These are phyloP conservation scores for Boletus coccyginus DNA, from an alignment of 768 basidiomycete genomes.

Conservation along the genomic window DNA sequence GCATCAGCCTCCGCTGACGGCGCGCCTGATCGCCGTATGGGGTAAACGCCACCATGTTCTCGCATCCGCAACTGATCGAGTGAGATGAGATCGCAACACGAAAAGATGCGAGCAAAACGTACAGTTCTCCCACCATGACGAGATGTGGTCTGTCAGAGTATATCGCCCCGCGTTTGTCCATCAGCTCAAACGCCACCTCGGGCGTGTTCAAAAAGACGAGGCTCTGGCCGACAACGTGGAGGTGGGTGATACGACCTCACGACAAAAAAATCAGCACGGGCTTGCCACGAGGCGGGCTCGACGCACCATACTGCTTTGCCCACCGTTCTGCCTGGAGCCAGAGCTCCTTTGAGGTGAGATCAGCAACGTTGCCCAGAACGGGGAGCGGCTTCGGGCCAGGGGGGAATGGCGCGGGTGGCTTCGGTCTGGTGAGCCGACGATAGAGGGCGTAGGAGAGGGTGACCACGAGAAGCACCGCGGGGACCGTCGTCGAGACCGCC, in stretches of 20 bases:
- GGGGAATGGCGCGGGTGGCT: slow-evolving; percentile 43
- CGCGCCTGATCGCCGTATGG: slow-evolving; percentile 60
- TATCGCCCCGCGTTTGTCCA: slow-evolving; percentile 68
- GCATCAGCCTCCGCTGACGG: slow-evolving; percentile 66
- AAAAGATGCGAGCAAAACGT: slow-evolving; percentile 26
- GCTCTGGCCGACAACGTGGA: slow-evolving; percentile 63
- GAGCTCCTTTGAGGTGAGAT: slow-evolving; percentile 58
- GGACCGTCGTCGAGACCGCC: slow-evolving; percentile 7
- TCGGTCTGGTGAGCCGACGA: slow-evolving; percentile 11
- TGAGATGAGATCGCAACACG: not conserved
- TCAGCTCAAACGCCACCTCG: slow-evolving; percentile 56
- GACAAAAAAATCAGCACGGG: not conserved
- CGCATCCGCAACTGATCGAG: slow-evolving; percentile 49
- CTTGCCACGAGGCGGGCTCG: no score
- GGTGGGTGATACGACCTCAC: slow-evolving; percentile 57
- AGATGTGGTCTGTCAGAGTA: slow-evolving; percentile 74
- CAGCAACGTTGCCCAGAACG: slow-evolving; percentile 59
- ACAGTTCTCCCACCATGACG: slow-evolving; percentile 72
- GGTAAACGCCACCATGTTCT: slow-evolving; percentile 72
- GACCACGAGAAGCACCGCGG: slow-evolving; percentile 21
- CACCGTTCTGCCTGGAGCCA: slow-evolving; percentile 63
- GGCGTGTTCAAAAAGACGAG: slow-evolving; percentile 66
- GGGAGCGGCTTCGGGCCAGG: slow-evolving; percentile 70
- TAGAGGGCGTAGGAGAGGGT: slow-evolving; percentile 18
- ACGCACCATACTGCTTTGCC: slow-evolving; percentile 62